A percentile compares a stretch with the other conserved stretches of the same genome.
Evolutionary conservation across 768 basidiomycete genomes (phyloP).

Genomic region (Rhizopogon roseolus): DNA sequence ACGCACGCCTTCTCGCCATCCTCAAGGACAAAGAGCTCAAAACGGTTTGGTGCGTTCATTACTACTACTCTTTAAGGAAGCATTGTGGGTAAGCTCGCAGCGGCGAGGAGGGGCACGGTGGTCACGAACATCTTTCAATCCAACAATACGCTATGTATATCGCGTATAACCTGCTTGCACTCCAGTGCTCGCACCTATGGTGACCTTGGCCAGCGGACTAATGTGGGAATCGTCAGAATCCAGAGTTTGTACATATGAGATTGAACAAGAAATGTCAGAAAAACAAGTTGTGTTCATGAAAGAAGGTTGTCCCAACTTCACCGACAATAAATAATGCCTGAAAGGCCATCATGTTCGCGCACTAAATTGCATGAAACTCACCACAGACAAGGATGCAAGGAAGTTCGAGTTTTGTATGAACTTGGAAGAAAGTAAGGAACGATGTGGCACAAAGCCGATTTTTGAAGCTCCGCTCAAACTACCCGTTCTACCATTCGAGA

Average conservation of each 20-base stretch:
- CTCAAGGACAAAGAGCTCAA: conserved; percentile 86
- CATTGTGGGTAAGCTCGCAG: neutral
- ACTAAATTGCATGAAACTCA: conserved; percentile 6
- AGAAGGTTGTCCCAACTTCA: conserved; percentile 32
- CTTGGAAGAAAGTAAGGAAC: conserved; percentile 13
- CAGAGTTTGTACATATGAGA: neutral
- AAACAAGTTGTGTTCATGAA: conserved; percentile 46
- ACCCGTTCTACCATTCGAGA: conserved; percentile 1
- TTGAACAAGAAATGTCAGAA: conserved; percentile 32
- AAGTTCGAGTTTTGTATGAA: conserved; percentile 8
- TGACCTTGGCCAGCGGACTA: neutral
- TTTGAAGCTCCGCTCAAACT: conserved; percentile 22
- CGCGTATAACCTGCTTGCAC: neutral
- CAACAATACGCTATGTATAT: neutral
- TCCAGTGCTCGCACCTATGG: neutral
- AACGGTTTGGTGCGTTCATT: conserved; percentile 95
- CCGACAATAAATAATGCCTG: conserved; percentile 69
- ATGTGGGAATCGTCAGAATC: conserved; percentile 8
- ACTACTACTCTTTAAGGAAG: conserved; percentile 2
- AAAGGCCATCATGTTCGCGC: conserved; percentile 43
- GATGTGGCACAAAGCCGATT: conserved; percentile 9
- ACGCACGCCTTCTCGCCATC: conserved; percentile 94
- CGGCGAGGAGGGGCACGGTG: neutral
- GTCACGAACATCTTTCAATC: conserved; percentile 1
- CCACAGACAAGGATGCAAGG: conserved; percentile 8